Evolutionary conservation across 2,329 filamentous ascomycete species (phyloP).

Genomic region (Myriosclerotinia curreyana): DNA sequence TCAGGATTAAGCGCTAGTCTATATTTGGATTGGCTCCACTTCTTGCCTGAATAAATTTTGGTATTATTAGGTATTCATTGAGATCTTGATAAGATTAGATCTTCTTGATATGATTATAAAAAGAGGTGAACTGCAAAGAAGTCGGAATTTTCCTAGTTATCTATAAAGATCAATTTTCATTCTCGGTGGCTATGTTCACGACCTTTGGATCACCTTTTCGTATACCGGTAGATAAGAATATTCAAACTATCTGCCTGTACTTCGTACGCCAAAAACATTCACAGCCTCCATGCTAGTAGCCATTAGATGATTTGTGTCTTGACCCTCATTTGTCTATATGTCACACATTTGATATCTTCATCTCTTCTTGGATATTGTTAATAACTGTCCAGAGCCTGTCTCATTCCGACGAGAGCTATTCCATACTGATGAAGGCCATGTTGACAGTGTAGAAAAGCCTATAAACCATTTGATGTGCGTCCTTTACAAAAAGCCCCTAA

Average conservation of each 20-base stretch:
- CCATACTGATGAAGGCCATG: slow-evolving; percentile 19
- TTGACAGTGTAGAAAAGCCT: slow-evolving; percentile 15
- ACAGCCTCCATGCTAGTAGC: slow-evolving; percentile 4
- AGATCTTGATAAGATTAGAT: slow-evolving; percentile 21
- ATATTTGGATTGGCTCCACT: not conserved
- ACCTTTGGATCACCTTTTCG: not conserved
- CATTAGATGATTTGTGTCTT: not conserved
- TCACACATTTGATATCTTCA: not conserved
- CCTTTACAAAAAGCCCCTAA: slow-evolving; percentile 27
- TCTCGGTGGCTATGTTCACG: slow-evolving; percentile 1
- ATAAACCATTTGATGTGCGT: not conserved
- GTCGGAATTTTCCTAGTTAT: not conserved
- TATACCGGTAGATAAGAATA: not conserved
- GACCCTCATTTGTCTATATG: not conserved
- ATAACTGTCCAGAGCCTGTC: slow-evolving; percentile 11
- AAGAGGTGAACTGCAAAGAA: not conserved
- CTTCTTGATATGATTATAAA: not conserved
- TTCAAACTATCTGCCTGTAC: not conserved
- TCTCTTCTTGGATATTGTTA: not conserved
- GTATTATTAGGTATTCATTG: not conserved
- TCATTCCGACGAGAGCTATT: slow-evolving; percentile 21
- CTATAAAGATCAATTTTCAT: not conserved
- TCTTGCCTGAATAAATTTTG: slow-evolving; percentile 9
- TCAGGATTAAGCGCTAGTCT: slow-evolving; percentile 10
- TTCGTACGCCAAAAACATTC: not conserved